phyloP scores from a whole-genome alignment of 495 filamentous ascomycete species.

The Annulohypoxylon stygium region DNA sequence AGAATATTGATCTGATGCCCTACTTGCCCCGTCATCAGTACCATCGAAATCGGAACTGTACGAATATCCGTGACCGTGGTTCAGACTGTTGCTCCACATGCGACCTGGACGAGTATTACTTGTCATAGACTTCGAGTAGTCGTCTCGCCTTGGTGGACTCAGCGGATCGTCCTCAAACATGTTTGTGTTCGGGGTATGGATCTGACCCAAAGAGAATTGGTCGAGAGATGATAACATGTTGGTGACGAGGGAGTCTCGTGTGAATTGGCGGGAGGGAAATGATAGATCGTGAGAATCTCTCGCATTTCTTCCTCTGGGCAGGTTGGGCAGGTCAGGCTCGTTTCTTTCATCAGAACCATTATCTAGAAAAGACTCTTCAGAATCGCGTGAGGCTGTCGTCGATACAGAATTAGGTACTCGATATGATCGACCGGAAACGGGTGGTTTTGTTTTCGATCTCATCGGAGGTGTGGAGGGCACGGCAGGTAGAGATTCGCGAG shows the following conservation, averaged over 20 bases:
- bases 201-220: constrained; percentile 73
- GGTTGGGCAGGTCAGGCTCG: constrained; percentile 53
- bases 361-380: constrained; percentile 49
- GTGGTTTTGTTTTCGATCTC: constrained; percentile 48
- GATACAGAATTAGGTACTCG: constrained; percentile 35
- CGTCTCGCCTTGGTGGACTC: constrained; percentile 46
- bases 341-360: constrained; percentile 45
- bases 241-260: constrained; percentile 88
- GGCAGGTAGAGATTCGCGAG: constrained; percentile 31
- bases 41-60: constrained; percentile 78
- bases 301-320: constrained; percentile 42
- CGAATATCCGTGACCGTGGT: constrained; percentile 76
- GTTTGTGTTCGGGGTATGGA: constrained; percentile 49
- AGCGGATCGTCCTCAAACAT: constrained; percentile 57
- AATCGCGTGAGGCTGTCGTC: constrained; percentile 38
- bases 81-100: constrained; percentile 55
- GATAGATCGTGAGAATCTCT: constrained; percentile 92
- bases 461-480: constrained; percentile 39
- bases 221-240: constrained; percentile 93
- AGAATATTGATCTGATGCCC: constrained; percentile 69
- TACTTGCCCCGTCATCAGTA: constrained; percentile 71
- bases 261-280: constrained; percentile 77
- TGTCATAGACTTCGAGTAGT: constrained; percentile 46
- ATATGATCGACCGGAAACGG: constrained; percentile 48
- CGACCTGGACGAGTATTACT: constrained; percentile 39